phyloP scores from a whole-genome alignment of 495 filamentous ascomycete genomes.

The Trichocladium antarcticum region DNA sequence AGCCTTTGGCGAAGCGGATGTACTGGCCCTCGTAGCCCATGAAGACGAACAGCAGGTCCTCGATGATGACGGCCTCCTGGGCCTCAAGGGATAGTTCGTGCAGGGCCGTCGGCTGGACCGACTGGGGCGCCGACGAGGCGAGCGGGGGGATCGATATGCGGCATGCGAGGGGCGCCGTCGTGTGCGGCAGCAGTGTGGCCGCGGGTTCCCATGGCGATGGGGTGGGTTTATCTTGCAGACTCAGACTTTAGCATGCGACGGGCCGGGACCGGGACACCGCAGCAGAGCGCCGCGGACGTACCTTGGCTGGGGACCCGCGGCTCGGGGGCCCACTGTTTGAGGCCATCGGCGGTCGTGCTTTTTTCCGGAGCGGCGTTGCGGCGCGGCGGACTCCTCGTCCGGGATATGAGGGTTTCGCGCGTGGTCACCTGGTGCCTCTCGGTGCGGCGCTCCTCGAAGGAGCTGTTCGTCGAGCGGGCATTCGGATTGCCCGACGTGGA shows the following conservation, averaged over 20 bases:
- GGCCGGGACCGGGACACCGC: no score
- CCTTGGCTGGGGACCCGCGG: slow-evolving; percentile 36
- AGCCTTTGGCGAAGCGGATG: slow-evolving; percentile 70
- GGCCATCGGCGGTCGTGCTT: slow-evolving; percentile 21
- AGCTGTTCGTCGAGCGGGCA: slow-evolving; percentile 29
- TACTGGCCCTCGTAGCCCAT: slow-evolving; percentile 99
- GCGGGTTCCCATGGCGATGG: slow-evolving; percentile 61
- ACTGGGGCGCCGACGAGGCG: slow-evolving; percentile 58
- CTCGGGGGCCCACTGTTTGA: slow-evolving; percentile 38
- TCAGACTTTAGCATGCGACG: slow-evolving; percentile 1
- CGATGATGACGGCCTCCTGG: slow-evolving; percentile 77
- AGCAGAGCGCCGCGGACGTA: no score
- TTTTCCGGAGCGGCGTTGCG: slow-evolving; percentile 33
- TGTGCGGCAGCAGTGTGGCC: slow-evolving; percentile 68
- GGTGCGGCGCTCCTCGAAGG: slow-evolving; percentile 34
- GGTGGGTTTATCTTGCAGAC: slow-evolving; percentile 15
- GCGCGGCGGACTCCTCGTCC: slow-evolving; percentile 56
- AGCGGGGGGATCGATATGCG: slow-evolving; percentile 77
- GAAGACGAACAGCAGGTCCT: slow-evolving; percentile 86
- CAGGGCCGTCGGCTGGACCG: slow-evolving; percentile 60
- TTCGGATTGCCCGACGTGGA: slow-evolving; percentile 31
- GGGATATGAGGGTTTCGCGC: slow-evolving; percentile 50
- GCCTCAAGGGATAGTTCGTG: slow-evolving; percentile 60
- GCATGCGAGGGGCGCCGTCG: slow-evolving; percentile 76
- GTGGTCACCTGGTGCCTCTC: slow-evolving; percentile 51